Evolutionary conservation across 495 filamentous ascomycete species (phyloP).

Genomic region (Trypethelium eluteriae): DNA sequence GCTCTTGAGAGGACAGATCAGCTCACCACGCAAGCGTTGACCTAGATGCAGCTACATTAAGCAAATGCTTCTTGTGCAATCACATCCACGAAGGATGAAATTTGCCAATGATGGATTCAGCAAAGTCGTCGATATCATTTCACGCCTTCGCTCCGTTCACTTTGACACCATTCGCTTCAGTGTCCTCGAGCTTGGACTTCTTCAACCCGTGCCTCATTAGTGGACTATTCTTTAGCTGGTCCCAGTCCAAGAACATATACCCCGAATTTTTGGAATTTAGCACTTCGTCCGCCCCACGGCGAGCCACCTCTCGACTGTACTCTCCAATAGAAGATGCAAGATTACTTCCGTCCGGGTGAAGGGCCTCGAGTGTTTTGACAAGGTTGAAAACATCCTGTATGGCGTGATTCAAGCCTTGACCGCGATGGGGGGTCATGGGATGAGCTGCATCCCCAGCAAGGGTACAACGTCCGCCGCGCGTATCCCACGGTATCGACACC

Average conservation of each 20-base stretch:
- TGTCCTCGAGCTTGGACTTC: background rate
- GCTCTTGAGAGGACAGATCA: background rate
- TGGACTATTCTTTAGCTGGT: constrained; percentile 15
- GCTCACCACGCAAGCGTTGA: background rate
- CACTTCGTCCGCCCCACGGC: constrained; percentile 14
- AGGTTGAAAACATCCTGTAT: constrained; percentile 41
- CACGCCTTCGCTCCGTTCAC: background rate
- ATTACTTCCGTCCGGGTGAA: background rate
- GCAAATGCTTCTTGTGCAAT: background rate
- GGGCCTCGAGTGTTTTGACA: constrained; percentile 15
- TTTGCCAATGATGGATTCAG: background rate
- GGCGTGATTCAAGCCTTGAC: constrained; percentile 47
- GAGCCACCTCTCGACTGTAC: constrained; percentile 12
- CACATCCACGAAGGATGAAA: background rate
- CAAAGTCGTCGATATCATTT: background rate
- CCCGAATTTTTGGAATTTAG: constrained; percentile 9
- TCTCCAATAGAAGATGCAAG: background rate
- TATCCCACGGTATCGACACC: constrained; percentile 44
- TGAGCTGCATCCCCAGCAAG: constrained; percentile 56
- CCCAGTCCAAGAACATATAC: constrained; percentile 14
- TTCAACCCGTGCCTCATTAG: constrained; percentile 13
- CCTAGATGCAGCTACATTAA: background rate
- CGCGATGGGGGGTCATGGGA: constrained; percentile 53
- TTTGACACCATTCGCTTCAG: background rate
- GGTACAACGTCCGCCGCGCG: constrained; percentile 40